phyloP scores from a whole-genome alignment of 2,329 filamentous ascomycete species.

The Aspergillus tanneri region DNA sequence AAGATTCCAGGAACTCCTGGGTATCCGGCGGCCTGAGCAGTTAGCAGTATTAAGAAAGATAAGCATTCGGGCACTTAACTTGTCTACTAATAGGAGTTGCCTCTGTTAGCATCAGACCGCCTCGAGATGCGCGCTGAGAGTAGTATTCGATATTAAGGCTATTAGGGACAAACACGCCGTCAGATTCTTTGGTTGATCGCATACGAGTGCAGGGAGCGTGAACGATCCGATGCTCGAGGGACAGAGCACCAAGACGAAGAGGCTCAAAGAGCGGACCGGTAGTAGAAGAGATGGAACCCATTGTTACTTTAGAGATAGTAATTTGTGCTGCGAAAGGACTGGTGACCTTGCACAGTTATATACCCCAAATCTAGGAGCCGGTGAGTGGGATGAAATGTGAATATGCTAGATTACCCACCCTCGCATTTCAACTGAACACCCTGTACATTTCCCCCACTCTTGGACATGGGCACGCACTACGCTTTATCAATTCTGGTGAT shows the following conservation, averaged over 20 bases:
- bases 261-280: slow-evolving; percentile 37
- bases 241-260: slow-evolving; percentile 28
- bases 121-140: slow-evolving; percentile 32
- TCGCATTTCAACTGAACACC: too few relatives aligned
- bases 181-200: slow-evolving; percentile 27
- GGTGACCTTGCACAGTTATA: too few relatives aligned
- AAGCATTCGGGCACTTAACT: slow-evolving; percentile 12
- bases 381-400: too few relatives aligned
- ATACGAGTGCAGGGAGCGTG: slow-evolving; percentile 30
- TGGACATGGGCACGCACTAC: too few relatives aligned
- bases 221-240: slow-evolving; percentile 28
- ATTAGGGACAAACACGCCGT: slow-evolving; percentile 32
- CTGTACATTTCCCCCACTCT: too few relatives aligned
- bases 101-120: slow-evolving; percentile 36
- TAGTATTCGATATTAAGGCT: slow-evolving; percentile 34
- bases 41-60: neutral
- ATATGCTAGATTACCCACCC: too few relatives aligned
- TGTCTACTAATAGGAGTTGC: slow-evolving; percentile 33
- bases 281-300: slow-evolving; percentile 27
- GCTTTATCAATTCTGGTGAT: too few relatives aligned
- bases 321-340: too few relatives aligned
- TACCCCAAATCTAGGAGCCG: too few relatives aligned
- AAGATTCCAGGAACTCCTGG: slow-evolving; percentile 34
- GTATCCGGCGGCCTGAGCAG: slow-evolving; percentile 27
- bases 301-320: too few relatives aligned